These are phyloP conservation scores for Hyaloperonospora arabidopsidis DNA, from an alignment of 352 stramenopile species.

Conservation along the genomic window DNA sequence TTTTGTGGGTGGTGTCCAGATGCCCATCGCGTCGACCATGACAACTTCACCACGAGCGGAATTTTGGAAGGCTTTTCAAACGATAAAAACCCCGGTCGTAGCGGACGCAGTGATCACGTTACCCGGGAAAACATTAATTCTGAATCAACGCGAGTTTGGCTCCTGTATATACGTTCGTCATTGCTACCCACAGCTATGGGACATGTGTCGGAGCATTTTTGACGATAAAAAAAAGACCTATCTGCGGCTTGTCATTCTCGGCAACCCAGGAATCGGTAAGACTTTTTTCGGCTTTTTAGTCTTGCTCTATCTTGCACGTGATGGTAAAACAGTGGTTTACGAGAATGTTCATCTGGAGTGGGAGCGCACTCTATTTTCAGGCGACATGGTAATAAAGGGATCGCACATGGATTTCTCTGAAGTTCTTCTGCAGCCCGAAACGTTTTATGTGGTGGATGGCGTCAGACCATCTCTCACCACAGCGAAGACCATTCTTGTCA, in stretches of 20 bases:
- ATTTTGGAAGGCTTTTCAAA: background rate
- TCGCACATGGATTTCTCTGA: conserved; percentile 18
- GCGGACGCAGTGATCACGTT: background rate
- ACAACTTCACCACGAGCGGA: too few relatives aligned
- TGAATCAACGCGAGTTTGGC: background rate
- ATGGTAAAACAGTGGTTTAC: conserved; percentile 24
- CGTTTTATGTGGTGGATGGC: conserved; percentile 29
- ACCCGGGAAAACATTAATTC: background rate
- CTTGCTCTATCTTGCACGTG: conserved; percentile 21
- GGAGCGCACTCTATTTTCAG: background rate
- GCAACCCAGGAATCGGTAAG: conserved; percentile 29
- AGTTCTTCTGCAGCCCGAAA: conserved; percentile 20
- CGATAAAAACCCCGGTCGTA: background rate
- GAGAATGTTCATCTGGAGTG: conserved; percentile 8
- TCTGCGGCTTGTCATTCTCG: conserved; percentile 29
- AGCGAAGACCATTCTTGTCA: conserved; percentile 30
- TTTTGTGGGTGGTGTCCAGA: too few relatives aligned
- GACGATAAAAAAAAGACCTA: conserved; percentile 13
- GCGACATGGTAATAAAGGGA: conserved; percentile 15
- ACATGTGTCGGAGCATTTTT: conserved; percentile 12
- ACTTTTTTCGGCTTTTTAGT: conserved; percentile 25
- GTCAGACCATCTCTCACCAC: conserved; percentile 10
- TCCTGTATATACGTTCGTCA: background rate
- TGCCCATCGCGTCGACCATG: too few relatives aligned
- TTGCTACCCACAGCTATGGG: conserved; percentile 8